Base-by-base conservation (phyloP, 257 asterid genomes). In the Lycium barbarum region DNA sequence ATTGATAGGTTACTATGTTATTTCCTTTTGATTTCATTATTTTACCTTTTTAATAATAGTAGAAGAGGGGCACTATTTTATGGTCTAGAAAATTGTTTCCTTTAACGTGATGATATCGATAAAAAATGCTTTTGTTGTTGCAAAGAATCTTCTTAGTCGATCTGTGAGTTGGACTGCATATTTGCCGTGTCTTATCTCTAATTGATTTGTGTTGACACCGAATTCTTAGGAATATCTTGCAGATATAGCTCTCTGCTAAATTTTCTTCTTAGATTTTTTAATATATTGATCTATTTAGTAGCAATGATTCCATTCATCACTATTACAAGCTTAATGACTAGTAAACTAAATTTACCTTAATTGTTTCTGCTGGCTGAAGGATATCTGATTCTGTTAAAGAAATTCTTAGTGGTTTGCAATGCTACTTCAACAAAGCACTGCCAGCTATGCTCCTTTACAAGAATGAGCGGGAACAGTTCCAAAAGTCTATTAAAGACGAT, bases 401-500 rank as follows among this genome's bases (percentile, higher is more conserved):
- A 83, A 74, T 94, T 73, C 91, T 91, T 14, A 87, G 87, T 22
- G 98, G 97, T 40, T 58, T 93, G 83, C 91, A 89, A 17, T 70
- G 89, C 66, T 93, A 92, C 93, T 94, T 94, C 68, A 92, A 94
- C 90, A 90, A 93, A 87, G 93, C 95, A 14, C 86, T 94, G 88
- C 91, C 93, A 11, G 91, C 91, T 61, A 86, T 89, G 93, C 94
- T 94, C 73, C 94, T 94, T n/a, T 94, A 94, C 89, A 88, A 89
- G 83, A 89, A 91, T 15, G 98, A 94, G 86, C 93, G 92, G 3
- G 92, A 87, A 58, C 97, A 94, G 82, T 91, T 89, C 84, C 82
- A 85, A 86, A 91, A 87, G 85, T 83, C 81, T 26, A 85, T 89
- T 79, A 59, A 86, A 43, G 91, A 91, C 20, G 80, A 87, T n/a